Base-by-base conservation (phyloP, 192 early-diverging fungal species). In the Chytriomyces sp. region DNA sequence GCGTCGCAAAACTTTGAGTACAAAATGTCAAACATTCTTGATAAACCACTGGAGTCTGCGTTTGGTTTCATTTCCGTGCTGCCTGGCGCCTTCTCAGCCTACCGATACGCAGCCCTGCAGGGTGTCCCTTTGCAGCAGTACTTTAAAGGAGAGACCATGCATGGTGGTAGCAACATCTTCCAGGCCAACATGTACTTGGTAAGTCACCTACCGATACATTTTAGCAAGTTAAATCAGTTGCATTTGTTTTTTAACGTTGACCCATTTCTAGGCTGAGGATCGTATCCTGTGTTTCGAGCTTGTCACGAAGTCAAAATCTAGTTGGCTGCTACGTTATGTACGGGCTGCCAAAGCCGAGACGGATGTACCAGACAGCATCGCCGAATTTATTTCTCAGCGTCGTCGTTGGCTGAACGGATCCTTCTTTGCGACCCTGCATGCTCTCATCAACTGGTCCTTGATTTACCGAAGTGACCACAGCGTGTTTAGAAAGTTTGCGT, bases 1-100 rank as follows among this genome's bases (percentile, higher is more conserved):
- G 91, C 91, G 5, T 82, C 83, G 16, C 91, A 92, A 71, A 92
- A 92, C 79, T 92, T 92, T 81, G 91, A 92, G 78, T 92, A 92
- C 83, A 92, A 91, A 63, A 88, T 84, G 72, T 82, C 81, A 23
- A 88, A 87, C 69, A 64, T 86, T 28, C 48, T 88, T 20, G 81
- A 87, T 70, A 84, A 88, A 71, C 64, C 83, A 7, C 64, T 95
- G n/a, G 94, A 95, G 77, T 93, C 92, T 16, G 86, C 93, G 28
- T 96, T 96, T 89, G 96, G 96, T 23, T 95, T 96, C 85, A 97
- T 97, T 71, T 93, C 94, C 0, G 96, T 96, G 59, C 82, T 97
- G n/a, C 96, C 96, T 13, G 92, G 94, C 72, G 94, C 94, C 10
- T 95, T 95, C 77, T 94, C 92, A n/a, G 94, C 94, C 13, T 95